These are phyloP conservation scores for Glycine latifolia DNA, from an alignment of 306 rosid species.

Conservation along the genomic window DNA sequence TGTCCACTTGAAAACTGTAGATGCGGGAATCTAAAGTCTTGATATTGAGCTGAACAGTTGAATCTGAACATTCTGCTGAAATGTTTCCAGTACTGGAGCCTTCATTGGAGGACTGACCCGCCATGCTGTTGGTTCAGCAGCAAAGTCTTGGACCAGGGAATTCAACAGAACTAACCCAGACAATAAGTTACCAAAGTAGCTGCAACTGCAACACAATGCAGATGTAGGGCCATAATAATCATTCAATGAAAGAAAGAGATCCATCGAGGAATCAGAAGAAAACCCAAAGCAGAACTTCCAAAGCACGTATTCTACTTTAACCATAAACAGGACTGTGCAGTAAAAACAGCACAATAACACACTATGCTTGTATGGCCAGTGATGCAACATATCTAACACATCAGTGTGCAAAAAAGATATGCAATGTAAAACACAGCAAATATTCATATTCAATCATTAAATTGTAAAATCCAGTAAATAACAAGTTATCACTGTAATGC, in stretches of 20 bases:
- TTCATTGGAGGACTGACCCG: slow-evolving; percentile 66
- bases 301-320: slow-evolving; percentile 6
- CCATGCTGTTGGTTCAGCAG: slow-evolving; percentile 67
- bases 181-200: slow-evolving; percentile 25
- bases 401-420: background rate
- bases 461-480: slow-evolving; percentile 6
- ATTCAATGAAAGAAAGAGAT: slow-evolving; percentile 1
- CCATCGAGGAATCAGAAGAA: slow-evolving; percentile 22
- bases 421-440: slow-evolving; percentile 3
- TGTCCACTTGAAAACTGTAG: slow-evolving; percentile 79
- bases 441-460: background rate
- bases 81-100: slow-evolving; percentile 64
- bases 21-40: slow-evolving; percentile 89
- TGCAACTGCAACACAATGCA: slow-evolving; percentile 43
- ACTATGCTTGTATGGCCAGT: background rate
- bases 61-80: slow-evolving; percentile 65
- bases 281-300: slow-evolving; percentile 1
- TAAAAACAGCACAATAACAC: background rate
- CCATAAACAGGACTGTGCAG: background rate
- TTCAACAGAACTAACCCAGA: slow-evolving; percentile 34
- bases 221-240: slow-evolving; percentile 15
- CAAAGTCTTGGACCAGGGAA: slow-evolving; percentile 41
- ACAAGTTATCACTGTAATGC: background rate
- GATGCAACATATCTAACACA: background rate
- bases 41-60: slow-evolving; percentile 79